A percentile compares a stretch with the other conserved stretches of the same genome.
These are phyloP conservation scores for Nigrospora oryzae DNA, from an alignment of 2,329 filamentous ascomycete species.

Conservation along the genomic window DNA sequence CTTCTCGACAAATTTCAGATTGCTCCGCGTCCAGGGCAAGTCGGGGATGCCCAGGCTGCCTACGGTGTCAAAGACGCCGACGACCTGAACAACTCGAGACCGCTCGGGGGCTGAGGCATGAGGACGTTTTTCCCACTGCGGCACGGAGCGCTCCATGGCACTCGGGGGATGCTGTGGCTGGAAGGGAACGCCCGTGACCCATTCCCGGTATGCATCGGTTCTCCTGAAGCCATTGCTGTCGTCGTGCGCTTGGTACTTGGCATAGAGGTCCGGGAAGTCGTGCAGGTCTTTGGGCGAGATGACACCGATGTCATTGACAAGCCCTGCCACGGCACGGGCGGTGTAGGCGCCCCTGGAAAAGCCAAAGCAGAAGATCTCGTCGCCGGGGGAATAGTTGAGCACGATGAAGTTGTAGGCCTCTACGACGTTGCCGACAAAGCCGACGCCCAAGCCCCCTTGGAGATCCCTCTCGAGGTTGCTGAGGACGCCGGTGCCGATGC, in stretches of 20 bases:
- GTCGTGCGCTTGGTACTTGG: slow-evolving; percentile 2
- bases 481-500: slow-evolving; percentile 30
- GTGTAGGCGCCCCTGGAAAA: slow-evolving; percentile 32
- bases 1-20: slow-evolving; percentile 9
- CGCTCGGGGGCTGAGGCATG: slow-evolving; percentile 2
- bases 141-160: neutral
- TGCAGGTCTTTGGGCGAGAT: slow-evolving; percentile 7
- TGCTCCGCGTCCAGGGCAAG: slow-evolving; percentile 3
- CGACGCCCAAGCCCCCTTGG: slow-evolving; percentile 5
- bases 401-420: slow-evolving; percentile 29
- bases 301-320: slow-evolving; percentile 18
- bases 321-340: slow-evolving; percentile 27
- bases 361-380: slow-evolving; percentile 26
- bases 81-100: slow-evolving; percentile 12
- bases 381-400: slow-evolving; percentile 26
- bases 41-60: slow-evolving; percentile 21
- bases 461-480: slow-evolving; percentile 16
- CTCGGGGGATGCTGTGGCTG: neutral
- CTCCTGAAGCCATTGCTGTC: slow-evolving; percentile 6
- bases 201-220: slow-evolving; percentile 1
- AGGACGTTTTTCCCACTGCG: slow-evolving; percentile 1
- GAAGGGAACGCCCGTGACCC: slow-evolving; percentile 3
- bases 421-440: slow-evolving; percentile 8
- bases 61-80: slow-evolving; percentile 24
- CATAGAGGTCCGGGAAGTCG: slow-evolving; percentile 7